Conservation (phyloP, 306 rosid species). For the Acacia melanoxylon region DNA sequence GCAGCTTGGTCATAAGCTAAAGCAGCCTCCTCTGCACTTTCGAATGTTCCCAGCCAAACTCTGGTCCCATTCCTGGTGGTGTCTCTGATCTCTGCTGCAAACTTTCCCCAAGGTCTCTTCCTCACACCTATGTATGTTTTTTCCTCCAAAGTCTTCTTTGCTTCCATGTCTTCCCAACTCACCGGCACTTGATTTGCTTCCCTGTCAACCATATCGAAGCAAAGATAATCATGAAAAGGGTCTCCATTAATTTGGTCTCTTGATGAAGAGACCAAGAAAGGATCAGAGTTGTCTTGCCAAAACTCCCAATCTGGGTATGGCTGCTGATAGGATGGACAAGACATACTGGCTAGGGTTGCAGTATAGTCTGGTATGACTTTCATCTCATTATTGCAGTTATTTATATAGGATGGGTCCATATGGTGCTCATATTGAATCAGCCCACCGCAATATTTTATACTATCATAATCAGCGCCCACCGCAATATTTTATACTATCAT, state of each 20-base stretch:
- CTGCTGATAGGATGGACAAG: background rate
- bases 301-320: slow-evolving; percentile 12
- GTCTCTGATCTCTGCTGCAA: slow-evolving; percentile 74
- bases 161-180: background rate
- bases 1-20: slow-evolving; percentile 92
- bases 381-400: background rate
- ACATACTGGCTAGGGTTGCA: background rate
- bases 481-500: background rate
- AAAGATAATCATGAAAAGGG: slow-evolving; percentile 24
- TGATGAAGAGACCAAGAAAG: background rate
- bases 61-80: slow-evolving; percentile 60
- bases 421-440: background rate
- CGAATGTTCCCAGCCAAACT: slow-evolving; percentile 88
- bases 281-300: slow-evolving; percentile 13
- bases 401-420: background rate
- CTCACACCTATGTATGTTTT: slow-evolving; percentile 51
- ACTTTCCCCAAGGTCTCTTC: slow-evolving; percentile 73
- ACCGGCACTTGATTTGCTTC: background rate
- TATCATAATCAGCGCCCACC: background rate
- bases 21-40: slow-evolving; percentile 73
- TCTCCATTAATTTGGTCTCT: background rate
- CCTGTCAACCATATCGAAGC: slow-evolving; percentile 26
- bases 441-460: background rate
- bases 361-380: background rate
- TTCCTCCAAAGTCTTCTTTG: background rate